A percentile compares a stretch with the other conserved stretches of the same genome.
Conservation (phyloP, 78 protist species). For the Guillardia theta region DNA sequence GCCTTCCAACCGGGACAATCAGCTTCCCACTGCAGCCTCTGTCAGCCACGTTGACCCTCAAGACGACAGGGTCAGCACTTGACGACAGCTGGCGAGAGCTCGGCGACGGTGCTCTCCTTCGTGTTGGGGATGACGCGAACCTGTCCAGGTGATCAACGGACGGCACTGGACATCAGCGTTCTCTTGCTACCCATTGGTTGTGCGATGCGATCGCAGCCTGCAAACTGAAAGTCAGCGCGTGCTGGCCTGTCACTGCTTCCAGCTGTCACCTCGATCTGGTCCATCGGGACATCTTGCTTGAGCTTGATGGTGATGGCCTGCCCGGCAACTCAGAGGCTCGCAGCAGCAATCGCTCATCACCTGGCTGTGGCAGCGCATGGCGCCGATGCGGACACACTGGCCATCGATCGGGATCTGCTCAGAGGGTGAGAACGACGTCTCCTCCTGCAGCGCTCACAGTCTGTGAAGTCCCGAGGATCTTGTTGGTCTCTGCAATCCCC, state of each 20-base stretch:
- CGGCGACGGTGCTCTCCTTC: constrained; percentile 1
- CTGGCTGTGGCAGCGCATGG: constrained; percentile 44
- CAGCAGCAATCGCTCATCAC: background rate
- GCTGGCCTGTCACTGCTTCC: no score
- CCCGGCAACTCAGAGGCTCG: background rate
- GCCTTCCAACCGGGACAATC: constrained; percentile 10
- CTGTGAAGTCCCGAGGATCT: background rate
- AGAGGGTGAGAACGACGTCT: background rate
- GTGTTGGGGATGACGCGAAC: no score
- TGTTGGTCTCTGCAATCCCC: constrained; percentile 42
- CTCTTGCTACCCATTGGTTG: constrained; percentile 46
- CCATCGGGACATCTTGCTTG: constrained; percentile 10
- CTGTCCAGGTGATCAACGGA: no score
- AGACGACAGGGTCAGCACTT: background rate
- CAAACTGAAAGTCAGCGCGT: no score
- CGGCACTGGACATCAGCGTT: no score
- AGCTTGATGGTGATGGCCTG: constrained; percentile 46
- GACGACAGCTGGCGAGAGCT: constrained; percentile 41
- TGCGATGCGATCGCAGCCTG: background rate
- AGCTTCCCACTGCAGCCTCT: background rate
- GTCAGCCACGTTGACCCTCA: background rate
- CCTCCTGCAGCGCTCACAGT: background rate
- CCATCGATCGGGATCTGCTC: constrained; percentile 22
- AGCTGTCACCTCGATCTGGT: background rate
- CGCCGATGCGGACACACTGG: constrained; percentile 13